Percentiles rank a stretch among this genome's conserved stretches.
Evolutionary conservation across 163 green algal species (phyloP).

Genomic region (Coccomyxa subellipsoidea): DNA sequence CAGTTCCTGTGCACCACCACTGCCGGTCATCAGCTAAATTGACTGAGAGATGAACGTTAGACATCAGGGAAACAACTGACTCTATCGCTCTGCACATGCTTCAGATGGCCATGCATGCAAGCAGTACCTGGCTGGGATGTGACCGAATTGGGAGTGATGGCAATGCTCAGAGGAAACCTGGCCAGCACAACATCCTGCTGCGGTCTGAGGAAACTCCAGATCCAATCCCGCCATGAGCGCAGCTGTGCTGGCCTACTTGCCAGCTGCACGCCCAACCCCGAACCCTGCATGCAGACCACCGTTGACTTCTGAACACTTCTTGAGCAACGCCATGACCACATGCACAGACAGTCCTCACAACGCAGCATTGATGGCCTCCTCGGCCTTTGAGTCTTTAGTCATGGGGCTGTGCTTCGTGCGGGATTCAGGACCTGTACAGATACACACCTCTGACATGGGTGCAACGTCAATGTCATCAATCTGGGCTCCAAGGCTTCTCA

Average conservation of each 20-base stretch:
- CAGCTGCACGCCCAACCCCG: not conserved
- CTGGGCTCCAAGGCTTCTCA: slow-evolving; percentile 27
- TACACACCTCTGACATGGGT: not conserved
- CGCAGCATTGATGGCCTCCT: too few species aligned
- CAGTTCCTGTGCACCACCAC: not conserved
- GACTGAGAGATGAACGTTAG: slow-evolving; percentile 11
- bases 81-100: not conserved
- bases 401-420: too few species aligned
- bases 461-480: slow-evolving; percentile 23
- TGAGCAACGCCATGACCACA: too few species aligned
- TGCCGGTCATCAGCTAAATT: not conserved
- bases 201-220: not conserved
- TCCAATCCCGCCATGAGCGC: not conserved
- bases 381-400: too few species aligned
- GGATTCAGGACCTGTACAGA: not conserved
- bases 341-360: too few species aligned
- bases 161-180: slow-evolving; percentile 29
- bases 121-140: not conserved
- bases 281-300: not conserved
- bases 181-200: slow-evolving; percentile 25
- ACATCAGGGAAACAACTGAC: slow-evolving; percentile 3
- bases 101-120: not conserved
- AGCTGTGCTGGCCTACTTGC: not conserved
- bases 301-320: too few species aligned
- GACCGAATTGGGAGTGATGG: slow-evolving; percentile 22